A percentile compares a stretch with the other conserved stretches of the same genome.
These are phyloP conservation scores for Liriodendron chinense DNA, from an alignment of 164 flowering plant genomes.

Conservation along the genomic window DNA sequence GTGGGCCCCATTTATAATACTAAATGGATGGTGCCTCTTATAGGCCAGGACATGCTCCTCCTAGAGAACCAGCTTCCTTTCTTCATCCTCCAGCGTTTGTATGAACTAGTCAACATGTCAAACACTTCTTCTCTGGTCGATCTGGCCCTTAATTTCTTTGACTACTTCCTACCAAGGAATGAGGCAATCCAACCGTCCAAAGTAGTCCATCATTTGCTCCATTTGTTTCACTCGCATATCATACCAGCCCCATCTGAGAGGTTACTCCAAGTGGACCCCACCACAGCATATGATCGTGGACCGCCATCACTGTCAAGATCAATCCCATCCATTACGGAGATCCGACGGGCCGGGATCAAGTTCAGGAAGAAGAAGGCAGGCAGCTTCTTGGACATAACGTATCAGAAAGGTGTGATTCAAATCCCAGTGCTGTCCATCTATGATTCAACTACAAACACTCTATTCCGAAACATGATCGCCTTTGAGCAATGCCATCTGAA, in stretches of 20 bases:
- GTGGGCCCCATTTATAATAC: not conserved
- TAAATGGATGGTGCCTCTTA: not conserved
- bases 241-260: not conserved
- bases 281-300: not conserved
- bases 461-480: slow-evolving; percentile 8
- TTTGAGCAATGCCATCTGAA: not conserved
- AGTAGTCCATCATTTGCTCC: not conserved
- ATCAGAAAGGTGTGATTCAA: not conserved
- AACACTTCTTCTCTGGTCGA: no score
- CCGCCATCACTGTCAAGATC: not conserved
- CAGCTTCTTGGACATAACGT: not conserved
- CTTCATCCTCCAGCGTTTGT: not conserved
- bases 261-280: not conserved
- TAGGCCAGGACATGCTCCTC: not conserved
- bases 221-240: not conserved
- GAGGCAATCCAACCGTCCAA: no score
- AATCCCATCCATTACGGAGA: not conserved
- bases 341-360: slow-evolving; percentile 1
- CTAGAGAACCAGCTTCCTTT: slow-evolving; percentile 14
- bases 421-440: not conserved
- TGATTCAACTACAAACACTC: not conserved
- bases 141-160: not conserved
- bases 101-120: not conserved
- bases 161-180: no score
- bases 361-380: not conserved